These are phyloP conservation scores for Verbascum thapsus DNA, from an alignment of 257 asterid genomes.

Conservation along the genomic window DNA sequence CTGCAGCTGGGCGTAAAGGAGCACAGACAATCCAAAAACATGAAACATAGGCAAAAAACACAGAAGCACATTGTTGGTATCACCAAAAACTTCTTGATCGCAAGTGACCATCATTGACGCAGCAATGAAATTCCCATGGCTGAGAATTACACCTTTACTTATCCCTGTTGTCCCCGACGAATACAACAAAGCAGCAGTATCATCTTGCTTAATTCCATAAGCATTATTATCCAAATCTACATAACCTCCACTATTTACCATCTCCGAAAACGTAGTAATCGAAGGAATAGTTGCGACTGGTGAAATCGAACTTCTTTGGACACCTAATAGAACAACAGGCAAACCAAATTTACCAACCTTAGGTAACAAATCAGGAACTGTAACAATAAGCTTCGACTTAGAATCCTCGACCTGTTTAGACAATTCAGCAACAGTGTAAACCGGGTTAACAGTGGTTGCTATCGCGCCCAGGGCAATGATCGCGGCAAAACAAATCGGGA, in stretches of 20 bases:
- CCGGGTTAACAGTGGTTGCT: constrained; percentile 82
- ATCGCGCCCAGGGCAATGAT: constrained; percentile 68
- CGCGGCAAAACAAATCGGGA: constrained; percentile 66
- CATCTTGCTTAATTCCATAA: constrained; percentile 47
- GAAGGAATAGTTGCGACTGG: constrained; percentile 34
- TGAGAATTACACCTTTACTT: constrained; percentile 85
- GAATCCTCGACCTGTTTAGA: constrained; percentile 78
- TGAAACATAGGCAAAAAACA: constrained; percentile 93
- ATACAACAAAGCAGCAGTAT: constrained; percentile 76
- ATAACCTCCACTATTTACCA: constrained; percentile 51
- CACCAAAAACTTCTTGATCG: constrained; percentile 76
- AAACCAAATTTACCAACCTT: constrained; percentile 59
- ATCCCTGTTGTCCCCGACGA: constrained; percentile 94
- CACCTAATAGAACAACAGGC: constrained; percentile 59
- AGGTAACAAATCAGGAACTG: constrained; percentile 60
- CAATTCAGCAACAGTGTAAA: constrained; percentile 66
- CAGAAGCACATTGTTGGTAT: constrained; percentile 50
- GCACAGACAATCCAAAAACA: constrained; percentile 77
- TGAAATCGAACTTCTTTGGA: constrained; percentile 21
- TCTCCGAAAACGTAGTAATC: constrained; percentile 44
- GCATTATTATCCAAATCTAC: constrained; percentile 35
- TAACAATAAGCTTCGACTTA: constrained; percentile 66
- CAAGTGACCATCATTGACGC: constrained; percentile 60
- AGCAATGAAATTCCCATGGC: constrained; percentile 76
- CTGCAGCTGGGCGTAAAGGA: constrained; percentile 76